These are phyloP conservation scores for Cornus controversa DNA, from an alignment of 148 eudicot species.

Conservation along the genomic window DNA sequence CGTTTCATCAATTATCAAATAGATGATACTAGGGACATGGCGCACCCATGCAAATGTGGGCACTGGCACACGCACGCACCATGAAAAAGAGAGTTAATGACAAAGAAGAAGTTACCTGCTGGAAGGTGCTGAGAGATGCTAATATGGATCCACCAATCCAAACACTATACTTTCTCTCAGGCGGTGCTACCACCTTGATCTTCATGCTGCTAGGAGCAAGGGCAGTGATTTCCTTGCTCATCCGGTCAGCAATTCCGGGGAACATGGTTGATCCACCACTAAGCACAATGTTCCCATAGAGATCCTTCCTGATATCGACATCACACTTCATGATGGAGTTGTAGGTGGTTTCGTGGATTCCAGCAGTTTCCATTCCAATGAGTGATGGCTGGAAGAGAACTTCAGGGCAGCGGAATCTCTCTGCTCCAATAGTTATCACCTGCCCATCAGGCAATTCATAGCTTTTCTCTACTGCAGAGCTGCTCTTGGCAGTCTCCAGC, in stretches of 20 bases:
- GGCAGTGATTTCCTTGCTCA: slow-evolving; percentile 30
- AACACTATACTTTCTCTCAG: slow-evolving; percentile 29
- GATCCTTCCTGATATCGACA: slow-evolving; percentile 28
- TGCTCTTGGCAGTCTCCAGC: neutral
- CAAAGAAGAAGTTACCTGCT: slow-evolving; percentile 14
- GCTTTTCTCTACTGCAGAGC: neutral
- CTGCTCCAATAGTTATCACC: slow-evolving; percentile 26
- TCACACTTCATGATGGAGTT: slow-evolving; percentile 29
- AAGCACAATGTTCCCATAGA: slow-evolving; percentile 26
- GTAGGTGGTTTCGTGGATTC: slow-evolving; percentile 14
- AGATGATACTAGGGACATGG: too few relatives aligned
- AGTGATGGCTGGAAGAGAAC: slow-evolving; percentile 1
- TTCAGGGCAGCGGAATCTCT: slow-evolving; percentile 10
- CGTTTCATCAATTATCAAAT: neutral
- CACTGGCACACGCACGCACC: too few relatives aligned
- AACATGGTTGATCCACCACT: slow-evolving; percentile 32
- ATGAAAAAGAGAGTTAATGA: neutral
- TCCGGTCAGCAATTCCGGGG: slow-evolving; percentile 27
- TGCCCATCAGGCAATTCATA: slow-evolving; percentile 17
- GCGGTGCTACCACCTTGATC: slow-evolving; percentile 29
- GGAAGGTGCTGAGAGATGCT: slow-evolving; percentile 31
- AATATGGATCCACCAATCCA: slow-evolving; percentile 29
- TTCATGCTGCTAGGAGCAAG: slow-evolving; percentile 33
- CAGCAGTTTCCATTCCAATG: neutral
- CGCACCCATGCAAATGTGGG: too few relatives aligned